These are phyloP conservation scores for Actinidia arguta DNA, from an alignment of 179 eudicot species.

Conservation along the genomic window DNA sequence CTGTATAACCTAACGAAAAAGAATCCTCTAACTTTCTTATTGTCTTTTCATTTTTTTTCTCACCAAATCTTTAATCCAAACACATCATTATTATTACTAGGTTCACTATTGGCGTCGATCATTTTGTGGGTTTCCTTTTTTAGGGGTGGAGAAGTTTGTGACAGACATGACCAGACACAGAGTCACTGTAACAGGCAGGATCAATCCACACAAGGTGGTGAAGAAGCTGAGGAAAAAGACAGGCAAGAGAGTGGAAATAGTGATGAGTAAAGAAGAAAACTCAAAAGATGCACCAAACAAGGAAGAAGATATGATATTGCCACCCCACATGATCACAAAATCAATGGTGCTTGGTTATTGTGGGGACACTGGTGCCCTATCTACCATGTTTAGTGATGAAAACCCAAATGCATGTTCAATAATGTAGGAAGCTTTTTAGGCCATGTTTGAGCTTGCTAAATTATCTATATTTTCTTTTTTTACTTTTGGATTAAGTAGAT, in stretches of 20 bases:
- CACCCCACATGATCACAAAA: neutral
- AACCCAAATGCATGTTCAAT: constrained; percentile 66
- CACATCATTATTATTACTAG: neutral
- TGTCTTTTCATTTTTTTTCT: neutral
- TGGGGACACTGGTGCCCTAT: constrained; percentile 27
- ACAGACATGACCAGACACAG: constrained; percentile 61
- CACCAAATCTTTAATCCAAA: neutral
- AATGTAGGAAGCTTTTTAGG: constrained; percentile 47
- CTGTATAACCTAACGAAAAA: too few relatives aligned
- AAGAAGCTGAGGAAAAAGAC: constrained; percentile 74
- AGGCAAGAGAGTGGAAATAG: constrained; percentile 51
- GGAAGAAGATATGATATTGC: constrained; percentile 2
- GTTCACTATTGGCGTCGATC: too few relatives aligned
- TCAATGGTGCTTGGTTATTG: constrained; percentile 18
- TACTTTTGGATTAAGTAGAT: too few relatives aligned
- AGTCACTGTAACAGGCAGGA: constrained; percentile 51
- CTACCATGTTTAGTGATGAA: constrained; percentile 68
- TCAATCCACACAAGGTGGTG: constrained; percentile 51
- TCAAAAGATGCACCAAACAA: constrained; percentile 18
- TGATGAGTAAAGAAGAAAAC: constrained; percentile 27
- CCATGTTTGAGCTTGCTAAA: too few relatives aligned
- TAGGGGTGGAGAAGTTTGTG: constrained; percentile 68
- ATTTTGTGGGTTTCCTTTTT: neutral
- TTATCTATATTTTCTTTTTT: too few relatives aligned
- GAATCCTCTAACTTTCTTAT: neutral